Percentiles rank a stretch among this genome's conserved stretches.
Evolutionary conservation across 2,329 filamentous ascomycete species (phyloP).

Genomic region (Fusarium denticulatum): DNA sequence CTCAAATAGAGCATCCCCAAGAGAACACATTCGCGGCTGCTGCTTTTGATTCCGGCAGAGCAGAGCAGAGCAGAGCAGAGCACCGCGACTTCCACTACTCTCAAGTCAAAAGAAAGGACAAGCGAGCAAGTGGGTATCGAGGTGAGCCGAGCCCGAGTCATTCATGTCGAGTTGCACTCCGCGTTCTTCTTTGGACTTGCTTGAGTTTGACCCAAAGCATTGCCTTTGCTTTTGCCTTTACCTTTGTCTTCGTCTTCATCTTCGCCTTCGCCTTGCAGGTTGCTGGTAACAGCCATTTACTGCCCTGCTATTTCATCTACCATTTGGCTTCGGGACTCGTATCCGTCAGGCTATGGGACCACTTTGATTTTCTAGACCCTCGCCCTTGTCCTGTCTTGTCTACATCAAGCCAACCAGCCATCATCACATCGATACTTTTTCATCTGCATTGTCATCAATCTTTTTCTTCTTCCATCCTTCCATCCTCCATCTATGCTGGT

Average conservation of each 20-base stretch:
- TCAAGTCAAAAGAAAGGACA: constrained; percentile 28
- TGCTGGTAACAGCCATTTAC: constrained; percentile 46
- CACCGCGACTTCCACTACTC: constrained; percentile 23
- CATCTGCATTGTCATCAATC: constrained; percentile 14
- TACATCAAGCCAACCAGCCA: constrained; percentile 32
- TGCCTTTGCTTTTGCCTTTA: not conserved
- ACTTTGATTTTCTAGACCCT: constrained; percentile 37
- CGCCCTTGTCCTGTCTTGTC: constrained; percentile 33
- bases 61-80: constrained; percentile 13
- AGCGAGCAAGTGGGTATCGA: constrained; percentile 41
- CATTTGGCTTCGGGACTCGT: constrained; percentile 14
- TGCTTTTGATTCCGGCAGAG: constrained; percentile 10
- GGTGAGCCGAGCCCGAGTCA: constrained; percentile 47
- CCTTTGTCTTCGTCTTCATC: not conserved
- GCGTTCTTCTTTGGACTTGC: constrained; percentile 37
- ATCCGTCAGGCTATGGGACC: constrained; percentile 36
- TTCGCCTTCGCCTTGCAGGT: constrained; percentile 25
- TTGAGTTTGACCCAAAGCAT: constrained; percentile 17
- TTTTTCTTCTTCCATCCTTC: constrained; percentile 14
- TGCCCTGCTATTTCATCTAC: constrained; percentile 29
- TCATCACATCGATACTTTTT: constrained; percentile 32
- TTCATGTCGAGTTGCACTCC: constrained; percentile 46
- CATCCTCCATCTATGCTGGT: constrained; percentile 21
- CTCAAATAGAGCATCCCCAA: constrained; percentile 21
- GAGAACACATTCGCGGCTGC: constrained; percentile 22